Evolutionary conservation across 164 flowering plant species (phyloP), one percentile per base, ranked within the genome.

Genomic region (Vitis rupestris): DNA sequence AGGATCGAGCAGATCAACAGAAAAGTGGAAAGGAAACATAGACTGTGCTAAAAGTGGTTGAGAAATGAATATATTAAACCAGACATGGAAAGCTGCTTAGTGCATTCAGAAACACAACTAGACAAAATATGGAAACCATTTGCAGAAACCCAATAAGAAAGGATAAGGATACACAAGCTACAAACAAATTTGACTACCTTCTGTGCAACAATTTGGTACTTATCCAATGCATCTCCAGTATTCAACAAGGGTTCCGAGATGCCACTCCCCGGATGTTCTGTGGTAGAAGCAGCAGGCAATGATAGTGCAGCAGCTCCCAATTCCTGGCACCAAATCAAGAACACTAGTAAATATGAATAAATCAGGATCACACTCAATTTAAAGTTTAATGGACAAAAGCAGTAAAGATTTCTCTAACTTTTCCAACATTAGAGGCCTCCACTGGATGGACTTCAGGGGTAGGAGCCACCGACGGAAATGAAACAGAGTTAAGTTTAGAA

Each of bases 171-270:
- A 23, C 17, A 63, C 4, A 9, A 30, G 7, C 16, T 23, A 23
- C 27, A 61, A 2, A 59, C 8, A 8, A 27, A 13, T 29, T 27
- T 31, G 14, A 15, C 57, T 62, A 96, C 99, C 98, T 92, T 93
- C 69, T 83, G 89, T 29, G 92, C 79, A 70, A 92, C 78, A 31
- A 85, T 71, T 70, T 86, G 90, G 80, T 84, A 93, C 72, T 91
- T 93, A 53, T 96, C 98, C 81, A 92, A 67, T 54, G 93, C 98
- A 75, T 93, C 98, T 65, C 93, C 89, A 4, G 95, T 87, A 58
- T 79, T 84, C 74, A 92, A 31, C 44, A 31, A 78, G 68, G 93
- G 86, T 48, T 93, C 97, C 37, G 90, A 67, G 10, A 77, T 70
- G 65, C 70, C 74, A 79, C 70, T 79, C 64, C 86, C 91, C 54